Conservation (phyloP, 768 basidiomycete species). For the Lactarius hengduanensis region DNA sequence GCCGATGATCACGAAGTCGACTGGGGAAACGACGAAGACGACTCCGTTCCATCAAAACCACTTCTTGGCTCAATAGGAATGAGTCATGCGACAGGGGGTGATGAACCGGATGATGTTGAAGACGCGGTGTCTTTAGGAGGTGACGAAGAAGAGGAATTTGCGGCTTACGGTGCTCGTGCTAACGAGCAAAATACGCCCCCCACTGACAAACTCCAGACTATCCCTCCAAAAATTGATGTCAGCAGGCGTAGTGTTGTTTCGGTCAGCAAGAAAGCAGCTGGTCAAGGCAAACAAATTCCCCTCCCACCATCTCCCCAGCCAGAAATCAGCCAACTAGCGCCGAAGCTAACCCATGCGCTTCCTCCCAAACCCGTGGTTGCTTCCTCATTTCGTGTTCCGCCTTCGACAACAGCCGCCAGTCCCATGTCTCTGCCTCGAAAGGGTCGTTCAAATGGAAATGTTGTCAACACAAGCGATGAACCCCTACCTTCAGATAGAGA, state of each 20-base stretch:
- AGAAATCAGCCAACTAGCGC: conserved; percentile 14
- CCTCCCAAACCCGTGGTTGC: conserved; percentile 28
- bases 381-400: conserved; percentile 24
- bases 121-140: conserved; percentile 71
- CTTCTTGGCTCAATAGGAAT: conserved; percentile 27
- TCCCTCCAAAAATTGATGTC: conserved; percentile 2
- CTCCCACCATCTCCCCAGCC: conserved; percentile 23
- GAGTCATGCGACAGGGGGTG: conserved; percentile 20
- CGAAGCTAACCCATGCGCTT: conserved; percentile 26
- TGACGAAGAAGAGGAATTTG: conserved; percentile 60
- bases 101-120: conserved; percentile 45
- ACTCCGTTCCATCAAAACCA: conserved; percentile 28
- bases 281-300: conserved; percentile 8
- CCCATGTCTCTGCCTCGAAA: conserved; percentile 30
- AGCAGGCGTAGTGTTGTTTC: conserved; percentile 18
- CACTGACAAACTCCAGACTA: conserved; percentile 15
- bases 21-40: conserved; percentile 60
- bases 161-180: conserved; percentile 41
- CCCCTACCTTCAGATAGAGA: conserved; percentile 20
- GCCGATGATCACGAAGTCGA: conserved; percentile 69
- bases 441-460: conserved; percentile 26
- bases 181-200: conserved; percentile 1
- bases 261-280: conserved; percentile 7
- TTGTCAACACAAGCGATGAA: conserved; percentile 21
- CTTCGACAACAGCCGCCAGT: conserved; percentile 30